phyloP scores from a whole-genome alignment of 1,284 basidiomycete genomes.

The Malassezia nana region DNA sequence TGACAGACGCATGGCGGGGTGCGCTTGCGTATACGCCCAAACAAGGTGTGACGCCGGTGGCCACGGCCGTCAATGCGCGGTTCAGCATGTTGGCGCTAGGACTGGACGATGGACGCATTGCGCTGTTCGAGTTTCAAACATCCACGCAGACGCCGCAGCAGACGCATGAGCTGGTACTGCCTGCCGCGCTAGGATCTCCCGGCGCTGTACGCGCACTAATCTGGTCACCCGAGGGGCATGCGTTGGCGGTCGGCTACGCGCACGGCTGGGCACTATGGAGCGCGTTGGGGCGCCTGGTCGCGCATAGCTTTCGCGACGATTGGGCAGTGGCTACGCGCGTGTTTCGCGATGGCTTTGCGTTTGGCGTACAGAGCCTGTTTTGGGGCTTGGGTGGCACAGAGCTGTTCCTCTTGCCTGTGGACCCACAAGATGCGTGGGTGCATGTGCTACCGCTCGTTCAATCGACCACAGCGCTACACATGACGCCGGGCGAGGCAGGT shows the following conservation, averaged over 20 bases:
- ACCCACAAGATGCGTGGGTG: slow-evolving; percentile 45
- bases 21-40: neutral
- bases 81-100: slow-evolving; percentile 80
- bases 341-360: slow-evolving; percentile 70
- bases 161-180: slow-evolving; percentile 44
- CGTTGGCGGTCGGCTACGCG: slow-evolving; percentile 88
- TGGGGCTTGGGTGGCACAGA: slow-evolving; percentile 39
- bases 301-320: slow-evolving; percentile 60
- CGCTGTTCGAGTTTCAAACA: slow-evolving; percentile 35
- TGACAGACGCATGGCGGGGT: neutral
- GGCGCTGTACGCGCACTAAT: slow-evolving; percentile 64
- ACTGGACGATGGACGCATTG: slow-evolving; percentile 55
- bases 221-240: slow-evolving; percentile 79
- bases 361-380: slow-evolving; percentile 55
- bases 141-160: slow-evolving; percentile 22
- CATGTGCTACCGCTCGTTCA: slow-evolving; percentile 87
- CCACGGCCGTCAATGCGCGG: slow-evolving; percentile 60
- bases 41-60: neutral
- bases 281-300: slow-evolving; percentile 75
- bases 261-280: slow-evolving; percentile 84
- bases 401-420: slow-evolving; percentile 22
- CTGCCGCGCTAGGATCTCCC: slow-evolving; percentile 50
- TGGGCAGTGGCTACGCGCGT: slow-evolving; percentile 53
- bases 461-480: slow-evolving; percentile 80
- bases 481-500: slow-evolving; percentile 82